Conservation (phyloP, 2,329 filamentous ascomycete genomes). For the Colletotrichum sp. region DNA sequence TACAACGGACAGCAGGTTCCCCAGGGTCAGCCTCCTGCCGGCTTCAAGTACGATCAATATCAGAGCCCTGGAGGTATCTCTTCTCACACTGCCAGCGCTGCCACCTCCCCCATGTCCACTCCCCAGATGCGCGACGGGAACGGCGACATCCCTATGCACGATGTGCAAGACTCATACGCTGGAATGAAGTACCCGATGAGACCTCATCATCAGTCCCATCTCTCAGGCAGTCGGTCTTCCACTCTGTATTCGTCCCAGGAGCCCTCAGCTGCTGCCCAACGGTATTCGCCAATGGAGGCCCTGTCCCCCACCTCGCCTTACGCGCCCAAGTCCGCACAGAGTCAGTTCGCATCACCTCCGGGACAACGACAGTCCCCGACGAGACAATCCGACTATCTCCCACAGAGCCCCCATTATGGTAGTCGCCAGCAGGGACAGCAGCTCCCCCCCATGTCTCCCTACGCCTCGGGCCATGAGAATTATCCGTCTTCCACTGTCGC, state of each 20-base stretch:
- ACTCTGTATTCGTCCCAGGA: slow-evolving; percentile 79
- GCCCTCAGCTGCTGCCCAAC: slow-evolving; percentile 82
- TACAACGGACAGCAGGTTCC: slow-evolving; percentile 32
- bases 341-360: slow-evolving; percentile 58
- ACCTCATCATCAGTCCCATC: slow-evolving; percentile 77
- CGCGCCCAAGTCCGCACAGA: slow-evolving; percentile 64
- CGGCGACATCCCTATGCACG: slow-evolving; percentile 85
- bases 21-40: slow-evolving; percentile 47
- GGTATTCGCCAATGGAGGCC: slow-evolving; percentile 95
- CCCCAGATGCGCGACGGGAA: slow-evolving; percentile 73
- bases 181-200: slow-evolving; percentile 86
- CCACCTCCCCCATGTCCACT: slow-evolving; percentile 62
- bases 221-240: slow-evolving; percentile 53
- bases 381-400: slow-evolving; percentile 66
- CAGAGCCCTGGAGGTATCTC: slow-evolving; percentile 45
- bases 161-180: slow-evolving; percentile 81
- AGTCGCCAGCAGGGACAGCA: slow-evolving; percentile 62
- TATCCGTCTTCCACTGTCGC: slow-evolving; percentile 77
- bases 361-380: slow-evolving; percentile 79
- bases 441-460: slow-evolving; percentile 75
- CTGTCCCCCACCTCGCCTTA: slow-evolving; percentile 84
- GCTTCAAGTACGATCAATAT: slow-evolving; percentile 74
- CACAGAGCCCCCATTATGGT: slow-evolving; percentile 63
- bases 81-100: slow-evolving; percentile 49
- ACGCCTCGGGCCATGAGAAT: slow-evolving; percentile 70